Conservation (phyloP, 2,329 filamentous ascomycete genomes). For the Lachnum nothofagi region DNA sequence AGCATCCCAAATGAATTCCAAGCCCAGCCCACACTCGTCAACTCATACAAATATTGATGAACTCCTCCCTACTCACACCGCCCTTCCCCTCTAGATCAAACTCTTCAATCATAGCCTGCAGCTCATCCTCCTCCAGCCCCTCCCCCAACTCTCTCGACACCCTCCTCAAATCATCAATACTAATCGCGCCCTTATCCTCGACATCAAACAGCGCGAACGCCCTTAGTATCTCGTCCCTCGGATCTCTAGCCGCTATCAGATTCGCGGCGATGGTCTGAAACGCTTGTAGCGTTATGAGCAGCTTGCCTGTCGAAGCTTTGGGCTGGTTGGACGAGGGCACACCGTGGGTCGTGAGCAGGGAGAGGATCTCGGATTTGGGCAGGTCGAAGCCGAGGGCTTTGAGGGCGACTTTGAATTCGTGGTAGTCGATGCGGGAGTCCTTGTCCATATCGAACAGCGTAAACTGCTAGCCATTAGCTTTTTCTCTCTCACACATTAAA, state of each 20-base stretch:
- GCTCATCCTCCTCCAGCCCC: conserved; percentile 85
- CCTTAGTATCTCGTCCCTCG: conserved; percentile 81
- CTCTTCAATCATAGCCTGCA: conserved; percentile 95
- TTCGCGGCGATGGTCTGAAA: conserved; percentile 75
- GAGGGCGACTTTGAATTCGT: conserved; percentile 94
- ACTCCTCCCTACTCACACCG: conserved; percentile 65
- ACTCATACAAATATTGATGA: conserved; percentile 39
- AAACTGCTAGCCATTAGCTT: conserved; percentile 54
- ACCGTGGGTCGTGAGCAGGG: conserved; percentile 76
- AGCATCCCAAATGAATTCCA: not conserved
- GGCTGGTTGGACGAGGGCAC: conserved; percentile 43
- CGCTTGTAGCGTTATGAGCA: conserved; percentile 66
- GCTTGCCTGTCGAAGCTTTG: conserved; percentile 47
- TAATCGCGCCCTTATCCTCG: conserved; percentile 86
- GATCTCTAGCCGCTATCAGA: conserved; percentile 76
- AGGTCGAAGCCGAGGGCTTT: conserved; percentile 93
- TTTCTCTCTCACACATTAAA: not conserved
- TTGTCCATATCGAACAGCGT: conserved; percentile 95
- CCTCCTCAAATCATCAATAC: conserved; percentile 76
- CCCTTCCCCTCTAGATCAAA: conserved; percentile 94
- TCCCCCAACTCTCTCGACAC: conserved; percentile 90
- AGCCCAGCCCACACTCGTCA: conserved; percentile 16
- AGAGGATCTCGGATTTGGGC: conserved; percentile 77
- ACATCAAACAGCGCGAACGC: conserved; percentile 93
- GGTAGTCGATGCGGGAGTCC: conserved; percentile 90